Evolutionary conservation across 768 basidiomycete species (phyloP).

Genomic region (Suillus cothurnatus): DNA sequence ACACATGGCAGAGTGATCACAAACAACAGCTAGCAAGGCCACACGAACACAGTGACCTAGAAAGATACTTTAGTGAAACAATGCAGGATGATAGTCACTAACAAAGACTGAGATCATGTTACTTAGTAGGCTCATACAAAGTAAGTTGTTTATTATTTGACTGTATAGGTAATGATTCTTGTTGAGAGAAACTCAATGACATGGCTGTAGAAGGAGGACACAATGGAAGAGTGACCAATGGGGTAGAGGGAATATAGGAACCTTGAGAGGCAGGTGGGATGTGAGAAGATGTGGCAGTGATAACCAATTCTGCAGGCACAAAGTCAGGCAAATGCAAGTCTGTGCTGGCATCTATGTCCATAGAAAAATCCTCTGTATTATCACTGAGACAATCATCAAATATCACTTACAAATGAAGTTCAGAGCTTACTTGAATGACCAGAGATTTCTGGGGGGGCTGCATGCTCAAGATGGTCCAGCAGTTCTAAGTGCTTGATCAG

Average conservation of each 20-base stretch:
- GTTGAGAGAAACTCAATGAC: too few species aligned
- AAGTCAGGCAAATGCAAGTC: too few species aligned
- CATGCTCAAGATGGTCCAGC: background rate
- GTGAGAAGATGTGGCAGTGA: too few species aligned
- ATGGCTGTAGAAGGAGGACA: too few species aligned
- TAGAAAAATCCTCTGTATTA: background rate
- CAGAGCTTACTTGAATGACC: background rate
- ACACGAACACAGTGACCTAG: constrained; percentile 25
- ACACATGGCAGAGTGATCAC: constrained; percentile 33
- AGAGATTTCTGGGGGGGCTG: background rate
- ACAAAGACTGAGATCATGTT: too few species aligned
- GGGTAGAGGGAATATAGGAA: too few species aligned
- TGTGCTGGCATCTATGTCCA: background rate
- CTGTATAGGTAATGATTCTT: too few species aligned
- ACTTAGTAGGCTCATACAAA: too few species aligned
- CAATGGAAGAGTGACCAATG: too few species aligned
- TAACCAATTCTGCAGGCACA: too few species aligned
- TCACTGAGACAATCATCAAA: background rate
- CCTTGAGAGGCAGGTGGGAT: too few species aligned
- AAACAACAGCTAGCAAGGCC: constrained; percentile 28
- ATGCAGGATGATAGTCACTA: background rate
- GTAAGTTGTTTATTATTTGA: too few species aligned
- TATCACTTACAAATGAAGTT: background rate
- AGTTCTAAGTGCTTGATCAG: background rate
- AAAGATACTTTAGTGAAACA: background rate